phyloP scores from a whole-genome alignment of 225 moss, liverwort and hornwort genomes.

The Asterella californica region DNA sequence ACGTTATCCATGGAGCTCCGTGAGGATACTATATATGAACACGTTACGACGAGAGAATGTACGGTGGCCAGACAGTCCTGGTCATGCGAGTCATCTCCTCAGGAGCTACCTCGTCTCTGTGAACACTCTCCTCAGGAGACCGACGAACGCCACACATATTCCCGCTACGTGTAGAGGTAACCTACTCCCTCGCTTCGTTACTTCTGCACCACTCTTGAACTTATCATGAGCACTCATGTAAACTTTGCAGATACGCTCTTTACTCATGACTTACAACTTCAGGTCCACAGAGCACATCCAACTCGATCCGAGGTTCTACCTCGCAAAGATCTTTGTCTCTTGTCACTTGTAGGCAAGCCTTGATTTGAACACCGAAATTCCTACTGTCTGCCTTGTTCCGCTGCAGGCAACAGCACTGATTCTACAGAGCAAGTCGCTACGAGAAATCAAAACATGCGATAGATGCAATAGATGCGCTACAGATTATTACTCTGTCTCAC shows the following conservation, averaged over 20 bases:
- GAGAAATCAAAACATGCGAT: background rate
- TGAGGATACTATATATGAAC: background rate
- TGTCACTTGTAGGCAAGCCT: background rate
- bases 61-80: background rate
- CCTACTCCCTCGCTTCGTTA: too few species aligned
- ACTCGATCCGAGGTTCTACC: background rate
- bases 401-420: background rate
- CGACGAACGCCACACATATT: too few species aligned
- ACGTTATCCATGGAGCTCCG: background rate
- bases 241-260: too few species aligned
- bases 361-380: background rate
- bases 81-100: background rate
- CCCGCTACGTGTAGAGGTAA: too few species aligned
- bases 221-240: too few species aligned
- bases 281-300: background rate
- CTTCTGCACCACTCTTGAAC: too few species aligned
- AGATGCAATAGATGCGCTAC: background rate
- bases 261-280: too few species aligned
- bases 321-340: background rate
- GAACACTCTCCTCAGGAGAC: background rate
- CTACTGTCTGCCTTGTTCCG: background rate
- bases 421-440: background rate
- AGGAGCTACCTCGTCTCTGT: background rate
- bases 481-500: background rate
- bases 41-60: background rate